Base-by-base conservation (phyloP, 495 filamentous ascomycete species). In the Penicillium bialowiezense region DNA sequence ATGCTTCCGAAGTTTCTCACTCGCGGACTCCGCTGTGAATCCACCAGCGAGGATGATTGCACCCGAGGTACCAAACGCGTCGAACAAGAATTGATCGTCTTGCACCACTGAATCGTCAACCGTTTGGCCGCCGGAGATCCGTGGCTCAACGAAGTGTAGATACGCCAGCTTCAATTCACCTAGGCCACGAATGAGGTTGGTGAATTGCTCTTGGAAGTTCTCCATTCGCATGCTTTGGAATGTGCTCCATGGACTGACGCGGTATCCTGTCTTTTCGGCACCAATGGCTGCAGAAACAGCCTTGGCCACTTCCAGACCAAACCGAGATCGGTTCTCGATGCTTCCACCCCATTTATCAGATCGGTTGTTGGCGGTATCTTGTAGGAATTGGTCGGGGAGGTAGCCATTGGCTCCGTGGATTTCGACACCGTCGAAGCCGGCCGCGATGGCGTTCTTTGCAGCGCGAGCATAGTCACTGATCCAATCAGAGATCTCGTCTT, bases 1-100 rank as follows among this genome's bases (percentile, higher is more conserved):
- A 20, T 74, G 70, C 42, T 64, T 61, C 54, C 79, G 78, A 19
- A 75, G 52, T 44, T 74, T 56, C 37, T 82, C 76, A 44, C 48
- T 63, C 15, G 81, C 83, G 3, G 58, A 52, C 17, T 74, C 68
- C 0, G 76, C 37, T 14, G 50, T 65, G 52, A 77, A 81, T 0
- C 78, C 79, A 17, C 86, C 85, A 1, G 81, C 82, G 19, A 86
- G 34, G 4, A 89, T 51, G 12, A 88, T 41, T n/a, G 72, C 79
- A 41, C 46, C 56, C 1, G 70, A 68, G 5, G 71, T 72, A 12
- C 64, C 64, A 31, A 78, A 62, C 4, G 74, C 63, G 13, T 62
- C 54, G 5, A 62, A 28, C 1, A 60, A 24, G 39, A 76, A 81
- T n/a, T n/a, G n/a, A n/a, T n/a, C n/a, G n/a, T n/a, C n/a, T n/a